These are phyloP conservation scores for Triangularia setosa DNA, from an alignment of 2,329 filamentous ascomycete species.

Conservation along the genomic window DNA sequence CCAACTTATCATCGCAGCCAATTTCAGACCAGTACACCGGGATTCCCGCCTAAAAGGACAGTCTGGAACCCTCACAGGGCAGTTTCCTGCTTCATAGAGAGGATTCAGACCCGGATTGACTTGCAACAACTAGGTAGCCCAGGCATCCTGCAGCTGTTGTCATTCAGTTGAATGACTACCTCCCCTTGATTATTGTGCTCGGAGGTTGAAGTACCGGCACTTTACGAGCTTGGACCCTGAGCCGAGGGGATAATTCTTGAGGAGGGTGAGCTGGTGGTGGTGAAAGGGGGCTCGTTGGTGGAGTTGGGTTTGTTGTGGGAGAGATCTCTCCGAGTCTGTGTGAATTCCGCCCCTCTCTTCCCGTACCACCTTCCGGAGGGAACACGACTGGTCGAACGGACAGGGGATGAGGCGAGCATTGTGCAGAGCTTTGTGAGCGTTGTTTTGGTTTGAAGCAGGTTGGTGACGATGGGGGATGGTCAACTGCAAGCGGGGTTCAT, in stretches of 20 bases:
- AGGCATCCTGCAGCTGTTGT: too few relatives aligned
- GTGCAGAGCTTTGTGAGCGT: background rate
- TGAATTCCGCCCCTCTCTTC: conserved; percentile 19
- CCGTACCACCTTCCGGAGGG: conserved; percentile 22
- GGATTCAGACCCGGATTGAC: too few relatives aligned
- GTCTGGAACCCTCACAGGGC: too few relatives aligned
- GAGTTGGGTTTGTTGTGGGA: conserved; percentile 12
- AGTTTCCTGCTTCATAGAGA: background rate
- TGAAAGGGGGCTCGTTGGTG: conserved; percentile 9
- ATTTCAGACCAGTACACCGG: background rate
- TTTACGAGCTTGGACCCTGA: conserved; percentile 16
- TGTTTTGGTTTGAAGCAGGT: background rate
- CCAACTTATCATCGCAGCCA: background rate
- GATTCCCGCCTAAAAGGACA: background rate
- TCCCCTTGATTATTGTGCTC: background rate
- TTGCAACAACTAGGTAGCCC: too few relatives aligned
- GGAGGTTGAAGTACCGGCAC: background rate
- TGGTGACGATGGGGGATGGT: background rate
- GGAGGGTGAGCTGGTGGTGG: conserved; percentile 8
- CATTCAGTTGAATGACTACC: background rate
- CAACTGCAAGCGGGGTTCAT: background rate
- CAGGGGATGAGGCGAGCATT: conserved; percentile 20
- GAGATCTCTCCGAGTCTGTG: conserved; percentile 17
- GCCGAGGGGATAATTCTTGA: conserved; percentile 11
- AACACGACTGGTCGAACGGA: conserved; percentile 22